Base-by-base conservation (phyloP, 805 yeast species). In the Schizosaccharomyces japonicus region DNA sequence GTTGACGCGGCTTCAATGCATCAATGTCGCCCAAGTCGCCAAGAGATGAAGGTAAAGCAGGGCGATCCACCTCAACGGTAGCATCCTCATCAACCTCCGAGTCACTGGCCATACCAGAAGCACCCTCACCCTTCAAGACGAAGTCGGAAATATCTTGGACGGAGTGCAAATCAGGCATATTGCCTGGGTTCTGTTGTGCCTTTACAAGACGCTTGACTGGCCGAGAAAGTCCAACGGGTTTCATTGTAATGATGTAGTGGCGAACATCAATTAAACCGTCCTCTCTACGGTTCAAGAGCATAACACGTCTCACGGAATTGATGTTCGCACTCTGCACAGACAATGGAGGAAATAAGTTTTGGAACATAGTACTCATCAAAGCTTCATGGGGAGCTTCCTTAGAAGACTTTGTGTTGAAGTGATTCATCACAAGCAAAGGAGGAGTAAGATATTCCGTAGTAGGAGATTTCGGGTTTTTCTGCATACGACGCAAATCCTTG, bases 301-400 rank as follows among this genome's bases (percentile, higher is more conserved):
- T 65, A 19, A 90, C 96, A 57, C 98, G 71, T 56, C 75, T 78
- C 48, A 90, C 84, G 1, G 79, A 66, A 44, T 67, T 65, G 30
- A 90, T 77, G 53, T 76, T 76, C 17, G 92, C 80, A 49, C 67
- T 64, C 53, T 82, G 82, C 2, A 95, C 95, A 50, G 83, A 78
- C 53, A 90, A 78, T 19, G 98, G 82, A 5, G 98, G 99, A 61
- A 87, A 82, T 74, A 90, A 75, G 64, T 83, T 84, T 63, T 90
- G 98, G 65, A 90, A 82, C 66, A 84, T 76, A 3, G 95, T 81
- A 28, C 92, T 75, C 49, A 84, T 60, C 51, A 87, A 68, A 33
- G 39, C 44, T 27, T 50, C 40, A 17, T 48, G 52, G 17, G 55
- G 54, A 56, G 83, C 81, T 60, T 87, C 96, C 54, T 77, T 76